Evolutionary conservation across 257 asterid species (phyloP).

Genomic region (Nicotiana attenuata): DNA sequence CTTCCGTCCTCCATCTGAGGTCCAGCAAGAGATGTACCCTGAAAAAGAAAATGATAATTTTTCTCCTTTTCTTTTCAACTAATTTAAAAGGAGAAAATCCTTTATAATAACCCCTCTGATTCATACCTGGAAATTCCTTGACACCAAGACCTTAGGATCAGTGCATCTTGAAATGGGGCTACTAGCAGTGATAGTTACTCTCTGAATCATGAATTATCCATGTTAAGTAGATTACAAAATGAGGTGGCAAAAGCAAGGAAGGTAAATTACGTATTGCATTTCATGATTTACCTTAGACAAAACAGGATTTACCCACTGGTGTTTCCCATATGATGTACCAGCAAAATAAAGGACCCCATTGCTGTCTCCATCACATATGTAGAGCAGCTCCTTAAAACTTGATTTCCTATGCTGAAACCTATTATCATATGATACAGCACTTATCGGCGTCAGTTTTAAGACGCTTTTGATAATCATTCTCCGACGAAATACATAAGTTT

Average conservation of each 20-base stretch:
- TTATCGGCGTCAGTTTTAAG: constrained; percentile 5
- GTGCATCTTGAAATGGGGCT: constrained; percentile 92
- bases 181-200: constrained; percentile 66
- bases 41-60: neutral
- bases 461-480: too few relatives aligned
- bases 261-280: neutral
- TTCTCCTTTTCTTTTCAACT: neutral
- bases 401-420: constrained; percentile 82
- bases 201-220: constrained; percentile 41
- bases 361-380: constrained; percentile 91
- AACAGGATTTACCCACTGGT: constrained; percentile 96
- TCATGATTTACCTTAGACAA: constrained; percentile 59
- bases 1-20: constrained; percentile 71
- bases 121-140: constrained; percentile 82
- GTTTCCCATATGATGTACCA: constrained; percentile 91
- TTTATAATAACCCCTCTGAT: neutral
- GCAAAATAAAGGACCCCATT: constrained; percentile 87
- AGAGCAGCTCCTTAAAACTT: constrained; percentile 88
- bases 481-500: neutral
- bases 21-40: constrained; percentile 95
- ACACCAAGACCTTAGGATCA: constrained; percentile 88
- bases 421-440: constrained; percentile 19
- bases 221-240: neutral
- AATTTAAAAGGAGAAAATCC: neutral
- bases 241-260: neutral